Evolutionary conservation across 2,329 filamentous ascomycete genomes (phyloP), one percentile per base, ranked within the genome.

Genomic region (Coniochaeta sp.): DNA sequence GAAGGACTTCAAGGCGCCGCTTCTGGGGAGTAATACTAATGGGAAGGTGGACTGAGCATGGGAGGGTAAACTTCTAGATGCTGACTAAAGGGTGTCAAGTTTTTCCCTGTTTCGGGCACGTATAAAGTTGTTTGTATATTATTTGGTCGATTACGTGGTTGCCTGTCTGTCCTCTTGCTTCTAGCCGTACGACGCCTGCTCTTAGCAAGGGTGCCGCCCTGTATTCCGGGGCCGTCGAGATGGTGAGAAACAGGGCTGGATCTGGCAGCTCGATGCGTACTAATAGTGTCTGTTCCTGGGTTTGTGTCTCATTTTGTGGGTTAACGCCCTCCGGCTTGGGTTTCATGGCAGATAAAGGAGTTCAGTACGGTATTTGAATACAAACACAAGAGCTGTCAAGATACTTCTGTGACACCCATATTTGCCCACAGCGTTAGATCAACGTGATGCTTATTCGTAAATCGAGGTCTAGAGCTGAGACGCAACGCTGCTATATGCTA

Each of bases 1-100:
- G 62, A 77, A 75, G 62, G 80, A 82, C 56, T 72, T 80, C 62
- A 90, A 89, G 76, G 86, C 89, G 64, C 87, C 87, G 1, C 71
- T 90, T 22, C 71, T 91, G 57, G 74, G 73, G 17, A 69, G 71
- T 50, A 79, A 75, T 65, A 65, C 66, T 47, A 76, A 74, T 57
- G 80, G 79, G 70, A 84, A 81, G 76, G 80, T 76, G 67, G 81
- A 83, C 66, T 83, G 62, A 66, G 60, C 12, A n/a, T 8, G 11
- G 38, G 17, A 17, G n/a, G n/a, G n/a, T n/a, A n/a, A 40, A n/a
- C 38, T n/a, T 2, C n/a, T 40, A 17, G 17, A n/a, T n/a, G n/a
- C n/a, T n/a, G 16, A 40, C 38, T 40, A 12, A 12, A 38, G 11
- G 34, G 9, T 12, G 34, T 12, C 34, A 12, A 38, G 34, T 12